A percentile compares a stretch with the other conserved stretches of the same genome.
Conservation (phyloP, 2,329 filamentous ascomycete genomes). For the Epichloe glyceriae region DNA sequence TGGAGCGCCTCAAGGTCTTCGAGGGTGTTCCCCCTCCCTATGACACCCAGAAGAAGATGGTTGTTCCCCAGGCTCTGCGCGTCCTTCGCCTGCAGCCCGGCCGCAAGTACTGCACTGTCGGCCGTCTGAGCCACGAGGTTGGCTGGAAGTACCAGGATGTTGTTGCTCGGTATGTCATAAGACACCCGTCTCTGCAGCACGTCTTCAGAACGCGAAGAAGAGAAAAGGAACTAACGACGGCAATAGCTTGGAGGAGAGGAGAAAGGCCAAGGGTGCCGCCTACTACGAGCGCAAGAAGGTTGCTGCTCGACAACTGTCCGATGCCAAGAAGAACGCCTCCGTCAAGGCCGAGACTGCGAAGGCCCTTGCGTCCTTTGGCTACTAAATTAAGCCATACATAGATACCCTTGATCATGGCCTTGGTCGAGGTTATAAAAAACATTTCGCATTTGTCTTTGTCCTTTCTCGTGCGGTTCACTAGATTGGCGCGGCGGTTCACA, state of each 20-base stretch:
- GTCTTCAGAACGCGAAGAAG: not conserved
- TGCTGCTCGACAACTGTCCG: constrained; percentile 74
- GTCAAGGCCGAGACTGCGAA: constrained; percentile 76
- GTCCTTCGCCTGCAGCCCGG: constrained; percentile 95
- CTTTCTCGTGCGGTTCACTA: constrained; percentile 40
- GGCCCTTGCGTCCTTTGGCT: constrained; percentile 82
- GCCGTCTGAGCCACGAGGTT: constrained; percentile 94
- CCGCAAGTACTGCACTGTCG: constrained; percentile 99
- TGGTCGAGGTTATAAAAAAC: constrained; percentile 14
- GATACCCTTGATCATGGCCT: constrained; percentile 14
- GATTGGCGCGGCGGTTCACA: constrained; percentile 41
- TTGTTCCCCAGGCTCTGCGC: constrained; percentile 95
- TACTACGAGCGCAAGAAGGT: constrained; percentile 99
- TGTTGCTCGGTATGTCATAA: constrained; percentile 67
- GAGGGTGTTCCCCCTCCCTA: constrained; percentile 98
- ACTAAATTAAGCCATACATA: constrained; percentile 46
- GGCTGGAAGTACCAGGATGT: constrained; percentile 99
- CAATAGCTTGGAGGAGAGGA: constrained; percentile 88
- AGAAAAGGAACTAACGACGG: constrained; percentile 11
- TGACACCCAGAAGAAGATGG: constrained; percentile 99
- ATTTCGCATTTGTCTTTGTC: constrained; percentile 27
- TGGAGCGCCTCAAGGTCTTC: constrained; percentile 99
- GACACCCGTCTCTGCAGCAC: not conserved
- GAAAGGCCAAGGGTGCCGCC: constrained; percentile 97
- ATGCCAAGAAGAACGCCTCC: constrained; percentile 85